Evolutionary conservation across 768 basidiomycete species (phyloP), one percentile per base, ranked within the genome.

Genomic region (Glaciozyma antarctica): DNA sequence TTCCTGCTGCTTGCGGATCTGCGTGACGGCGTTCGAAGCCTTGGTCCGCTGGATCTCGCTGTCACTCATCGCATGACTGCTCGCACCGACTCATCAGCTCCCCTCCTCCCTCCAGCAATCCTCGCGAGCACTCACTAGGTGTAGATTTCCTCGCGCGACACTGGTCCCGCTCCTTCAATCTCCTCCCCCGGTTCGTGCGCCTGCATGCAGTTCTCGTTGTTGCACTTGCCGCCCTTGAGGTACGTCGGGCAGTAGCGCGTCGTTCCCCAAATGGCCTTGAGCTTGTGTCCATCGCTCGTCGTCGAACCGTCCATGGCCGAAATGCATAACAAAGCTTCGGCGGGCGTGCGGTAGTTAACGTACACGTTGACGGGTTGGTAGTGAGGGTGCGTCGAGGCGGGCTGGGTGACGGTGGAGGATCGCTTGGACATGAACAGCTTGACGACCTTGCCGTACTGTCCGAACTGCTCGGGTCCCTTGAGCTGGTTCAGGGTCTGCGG

Each of bases 151-250:
- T 97, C 92, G 78, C 93, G 93, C 1, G 93, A 92, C 75, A 95
- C 93, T 22, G 61, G 64, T 15, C 60, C 60, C 15, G 55, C 62
- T 2, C 62, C 69, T 76, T 99, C 95, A 62, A 90, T 88, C 77
- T 98, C 94, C 67, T 97, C 95, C 43, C 93, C 95, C 90, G 91
- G 95, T 76, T 98, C 95, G 75, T 99, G 95, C 52, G 93, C 79
- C 75, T 89, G 88, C 85, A 93, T 87, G 77, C 95, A 99, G 69
- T 83, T 85, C 72, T 88, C 86, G 73, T 90, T 90, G 64, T 85
- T 82, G 77, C 95, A 99, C 65, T 81, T 81, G 44, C 83, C 81
- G 24, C 89, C 85, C 49, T 93, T 87, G 66, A 99, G 82, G 76
- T 95, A 98, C 5, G 86, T 81, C 84, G 97, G 92, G 78, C 95